Evolutionary conservation across 2,329 filamentous ascomycete species (phyloP).

Genomic region (Dryadomyces sulphureus): DNA sequence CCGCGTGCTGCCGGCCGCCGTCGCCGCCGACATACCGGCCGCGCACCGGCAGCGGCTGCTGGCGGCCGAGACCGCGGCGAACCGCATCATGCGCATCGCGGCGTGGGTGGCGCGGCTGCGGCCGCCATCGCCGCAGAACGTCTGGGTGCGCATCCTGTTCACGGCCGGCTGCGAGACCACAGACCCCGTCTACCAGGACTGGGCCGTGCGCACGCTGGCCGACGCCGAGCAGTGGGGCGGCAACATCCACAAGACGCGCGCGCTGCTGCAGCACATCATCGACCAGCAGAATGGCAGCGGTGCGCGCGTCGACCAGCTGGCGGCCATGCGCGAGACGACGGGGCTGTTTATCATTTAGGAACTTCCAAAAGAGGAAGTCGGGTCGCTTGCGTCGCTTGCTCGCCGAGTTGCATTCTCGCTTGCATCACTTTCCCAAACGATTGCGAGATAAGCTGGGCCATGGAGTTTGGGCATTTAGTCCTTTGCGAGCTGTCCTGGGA

Average conservation of each 20-base stretch:
- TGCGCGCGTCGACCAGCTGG: background rate
- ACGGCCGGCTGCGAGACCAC: conserved; percentile 11
- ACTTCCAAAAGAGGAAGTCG: too few species aligned
- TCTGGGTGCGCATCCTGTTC: conserved; percentile 11
- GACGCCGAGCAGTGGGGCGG: conserved; percentile 4
- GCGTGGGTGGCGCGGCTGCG: conserved; percentile 3
- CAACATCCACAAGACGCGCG: conserved; percentile 4
- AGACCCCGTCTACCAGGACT: conserved; percentile 12
- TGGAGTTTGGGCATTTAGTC: too few species aligned
- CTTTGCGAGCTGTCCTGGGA: too few species aligned
- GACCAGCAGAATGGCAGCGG: background rate
- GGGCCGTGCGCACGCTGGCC: conserved; percentile 4
- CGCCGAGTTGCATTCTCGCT: too few species aligned
- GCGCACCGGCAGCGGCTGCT: background rate
- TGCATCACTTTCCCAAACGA: background rate
- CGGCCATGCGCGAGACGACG: conserved; percentile 2
- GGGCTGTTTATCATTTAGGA: conserved; percentile 5
- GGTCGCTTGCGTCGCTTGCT: too few species aligned
- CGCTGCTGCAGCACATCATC: conserved; percentile 1
- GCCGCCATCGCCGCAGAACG: conserved; percentile 4
- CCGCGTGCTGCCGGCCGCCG: background rate
- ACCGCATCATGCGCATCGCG: conserved; percentile 3
- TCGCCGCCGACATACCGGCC: background rate
- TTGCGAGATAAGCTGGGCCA: too few species aligned
- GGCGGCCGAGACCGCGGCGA: background rate